These are phyloP conservation scores for Apiotrichum laibachii DNA, from an alignment of 1,284 basidiomycete species.

Conservation along the genomic window DNA sequence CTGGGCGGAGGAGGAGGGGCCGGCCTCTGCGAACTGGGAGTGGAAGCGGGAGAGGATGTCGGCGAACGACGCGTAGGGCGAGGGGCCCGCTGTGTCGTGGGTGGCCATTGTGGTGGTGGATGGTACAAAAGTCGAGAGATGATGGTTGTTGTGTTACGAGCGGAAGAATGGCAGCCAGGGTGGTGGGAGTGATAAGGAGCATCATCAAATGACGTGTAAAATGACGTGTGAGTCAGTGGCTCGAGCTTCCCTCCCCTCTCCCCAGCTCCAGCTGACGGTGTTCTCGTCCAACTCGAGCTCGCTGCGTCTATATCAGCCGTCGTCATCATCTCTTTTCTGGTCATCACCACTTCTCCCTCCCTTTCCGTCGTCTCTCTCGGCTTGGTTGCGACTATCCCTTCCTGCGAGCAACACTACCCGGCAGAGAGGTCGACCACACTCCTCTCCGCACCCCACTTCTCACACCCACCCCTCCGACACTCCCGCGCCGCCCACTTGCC, in stretches of 20 bases:
- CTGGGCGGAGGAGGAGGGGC: constrained; percentile 42
- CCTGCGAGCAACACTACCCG: background rate
- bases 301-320: background rate
- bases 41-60: constrained; percentile 41
- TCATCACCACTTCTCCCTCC: background rate
- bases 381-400: background rate
- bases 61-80: constrained; percentile 39
- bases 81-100: background rate
- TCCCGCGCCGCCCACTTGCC: background rate
- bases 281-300: too few relatives aligned
- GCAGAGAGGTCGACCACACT: too few relatives aligned
- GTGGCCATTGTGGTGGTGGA: background rate
- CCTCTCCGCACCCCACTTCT: too few relatives aligned
- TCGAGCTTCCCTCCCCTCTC: too few relatives aligned
- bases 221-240: background rate
- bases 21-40: constrained; percentile 38
- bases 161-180: too few relatives aligned
- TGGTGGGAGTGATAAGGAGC: background rate
- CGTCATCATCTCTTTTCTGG: background rate
- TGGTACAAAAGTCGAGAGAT: background rate
- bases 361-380: background rate
- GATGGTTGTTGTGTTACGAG: background rate
- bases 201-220: constrained; percentile 5
- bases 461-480: background rate
- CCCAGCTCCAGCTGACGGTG: too few relatives aligned